Percentiles rank a stretch among this genome's conserved stretches.
Conservation (phyloP, 176 grass and related monocot species). For the Poa pratensis region DNA sequence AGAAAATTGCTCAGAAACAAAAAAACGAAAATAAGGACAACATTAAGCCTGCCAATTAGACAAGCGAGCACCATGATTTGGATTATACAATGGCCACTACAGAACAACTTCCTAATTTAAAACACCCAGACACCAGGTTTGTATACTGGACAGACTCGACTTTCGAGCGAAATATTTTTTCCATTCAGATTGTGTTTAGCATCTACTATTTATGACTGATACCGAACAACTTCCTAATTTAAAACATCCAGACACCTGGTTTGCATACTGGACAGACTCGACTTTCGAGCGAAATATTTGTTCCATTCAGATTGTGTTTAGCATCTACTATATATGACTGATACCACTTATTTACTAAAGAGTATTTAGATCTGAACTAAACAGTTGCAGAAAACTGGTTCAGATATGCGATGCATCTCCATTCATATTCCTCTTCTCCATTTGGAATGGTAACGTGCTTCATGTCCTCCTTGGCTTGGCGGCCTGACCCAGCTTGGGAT, state of each 20-base stretch:
- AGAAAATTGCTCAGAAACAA: too few relatives aligned
- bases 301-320: background rate
- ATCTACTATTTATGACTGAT: too few relatives aligned
- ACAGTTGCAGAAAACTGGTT: too few relatives aligned
- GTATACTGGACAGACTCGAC: background rate
- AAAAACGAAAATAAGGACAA: background rate
- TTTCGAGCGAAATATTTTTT: background rate
- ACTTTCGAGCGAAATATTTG: background rate
- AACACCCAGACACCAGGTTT: background rate
- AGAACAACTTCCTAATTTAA: background rate
- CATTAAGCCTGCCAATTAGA: background rate
- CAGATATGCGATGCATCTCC: too few relatives aligned
- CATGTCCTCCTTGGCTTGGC: too few relatives aligned
- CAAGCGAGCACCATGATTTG: background rate
- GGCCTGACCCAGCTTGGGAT: too few relatives aligned
- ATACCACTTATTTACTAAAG: too few relatives aligned
- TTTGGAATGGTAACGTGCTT: too few relatives aligned
- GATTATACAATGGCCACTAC: slow-evolving; percentile 4
- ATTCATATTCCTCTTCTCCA: too few relatives aligned
- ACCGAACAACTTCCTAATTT: background rate
- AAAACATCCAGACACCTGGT: background rate
- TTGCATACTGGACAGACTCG: background rate
- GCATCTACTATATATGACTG: too few relatives aligned
- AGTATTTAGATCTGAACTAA: too few relatives aligned
- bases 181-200: too few relatives aligned